Conservation (phyloP, 352 stramenopile species). For the Albugo laibachii region DNA sequence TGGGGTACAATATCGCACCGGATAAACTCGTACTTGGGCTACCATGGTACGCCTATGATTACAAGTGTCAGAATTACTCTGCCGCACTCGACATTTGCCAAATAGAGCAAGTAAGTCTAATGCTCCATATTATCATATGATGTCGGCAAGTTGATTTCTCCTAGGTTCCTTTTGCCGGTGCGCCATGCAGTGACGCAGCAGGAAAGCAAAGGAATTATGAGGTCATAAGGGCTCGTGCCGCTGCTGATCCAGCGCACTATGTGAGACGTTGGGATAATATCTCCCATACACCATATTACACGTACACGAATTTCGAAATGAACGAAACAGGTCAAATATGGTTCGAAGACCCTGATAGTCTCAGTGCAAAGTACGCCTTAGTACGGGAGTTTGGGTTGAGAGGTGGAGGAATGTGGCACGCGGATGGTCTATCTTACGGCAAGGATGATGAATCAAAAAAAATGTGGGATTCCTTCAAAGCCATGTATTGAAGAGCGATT, state of each 20-base stretch:
- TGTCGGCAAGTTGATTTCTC: neutral
- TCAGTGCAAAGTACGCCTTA: slow-evolving; percentile 33
- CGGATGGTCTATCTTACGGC: slow-evolving; percentile 45
- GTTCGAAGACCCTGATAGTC: slow-evolving; percentile 47
- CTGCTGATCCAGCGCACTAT: neutral
- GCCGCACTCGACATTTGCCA: slow-evolving; percentile 8
- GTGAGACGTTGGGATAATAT: slow-evolving; percentile 3
- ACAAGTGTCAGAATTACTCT: slow-evolving; percentile 24
- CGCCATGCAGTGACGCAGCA: slow-evolving; percentile 55
- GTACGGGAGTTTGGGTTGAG: slow-evolving; percentile 23
- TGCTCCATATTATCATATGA: neutral
- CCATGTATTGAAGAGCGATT: too few species aligned
- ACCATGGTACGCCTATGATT: slow-evolving; percentile 84
- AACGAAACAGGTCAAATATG: slow-evolving; percentile 23
- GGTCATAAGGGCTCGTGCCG: slow-evolving; percentile 12
- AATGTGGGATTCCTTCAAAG: too few species aligned
- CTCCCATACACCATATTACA: slow-evolving; percentile 30
- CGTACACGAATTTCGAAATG: slow-evolving; percentile 19
- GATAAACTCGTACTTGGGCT: slow-evolving; percentile 78
- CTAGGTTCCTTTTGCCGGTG: slow-evolving; percentile 37
- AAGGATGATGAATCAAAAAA: neutral
- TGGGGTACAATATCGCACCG: slow-evolving; percentile 27
- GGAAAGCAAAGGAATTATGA: slow-evolving; percentile 41
- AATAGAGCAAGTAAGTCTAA: slow-evolving; percentile 10
- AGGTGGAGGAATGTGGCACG: slow-evolving; percentile 69